Conservation (phyloP, 805 yeast species). For the Yamadazyma takamatsuzukensis region DNA sequence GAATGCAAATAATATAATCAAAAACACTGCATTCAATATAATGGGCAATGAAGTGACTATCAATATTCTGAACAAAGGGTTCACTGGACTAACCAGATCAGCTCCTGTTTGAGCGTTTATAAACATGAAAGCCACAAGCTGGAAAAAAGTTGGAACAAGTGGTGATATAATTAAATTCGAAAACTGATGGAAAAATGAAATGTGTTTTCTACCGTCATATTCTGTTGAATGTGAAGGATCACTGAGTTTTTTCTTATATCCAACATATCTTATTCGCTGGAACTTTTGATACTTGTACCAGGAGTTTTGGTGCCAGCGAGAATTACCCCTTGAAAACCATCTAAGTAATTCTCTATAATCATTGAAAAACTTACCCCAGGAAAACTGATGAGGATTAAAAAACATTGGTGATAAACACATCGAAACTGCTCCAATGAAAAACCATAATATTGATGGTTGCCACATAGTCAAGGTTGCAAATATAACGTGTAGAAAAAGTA, state of each 20-base stretch:
- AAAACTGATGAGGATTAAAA: slow-evolving; percentile 54
- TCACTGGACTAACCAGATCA: slow-evolving; percentile 19
- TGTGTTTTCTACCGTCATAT: slow-evolving; percentile 1
- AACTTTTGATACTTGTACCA: slow-evolving; percentile 67
- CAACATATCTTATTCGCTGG: slow-evolving; percentile 22
- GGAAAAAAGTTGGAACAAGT: slow-evolving; percentile 11
- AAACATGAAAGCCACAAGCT: slow-evolving; percentile 67
- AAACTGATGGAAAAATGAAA: slow-evolving; percentile 8
- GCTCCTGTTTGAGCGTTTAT: slow-evolving; percentile 90
- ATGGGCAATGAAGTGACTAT: slow-evolving; percentile 52
- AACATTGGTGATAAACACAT: slow-evolving; percentile 48
- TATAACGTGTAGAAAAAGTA: slow-evolving; percentile 62
- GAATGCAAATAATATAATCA: slow-evolving; percentile 28
- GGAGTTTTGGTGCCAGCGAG: slow-evolving; percentile 60
- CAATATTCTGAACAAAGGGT: slow-evolving; percentile 57
- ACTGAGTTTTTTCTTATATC: slow-evolving; percentile 15
- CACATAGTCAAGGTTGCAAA: slow-evolving; percentile 80
- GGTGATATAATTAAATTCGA: slow-evolving; percentile 17
- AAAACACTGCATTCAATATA: slow-evolving; percentile 29
- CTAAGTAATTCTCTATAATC: slow-evolving; percentile 50
- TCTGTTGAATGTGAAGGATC: slow-evolving; percentile 1
- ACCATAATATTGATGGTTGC: slow-evolving; percentile 67
- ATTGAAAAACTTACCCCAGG: slow-evolving; percentile 43
- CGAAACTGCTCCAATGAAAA: slow-evolving; percentile 47
- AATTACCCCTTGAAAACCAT: slow-evolving; percentile 83